Evolutionary conservation across 192 early-diverging fungal species (phyloP), one percentile per base, ranked within the genome.

Genomic region (Backusella parvicylindrica): DNA sequence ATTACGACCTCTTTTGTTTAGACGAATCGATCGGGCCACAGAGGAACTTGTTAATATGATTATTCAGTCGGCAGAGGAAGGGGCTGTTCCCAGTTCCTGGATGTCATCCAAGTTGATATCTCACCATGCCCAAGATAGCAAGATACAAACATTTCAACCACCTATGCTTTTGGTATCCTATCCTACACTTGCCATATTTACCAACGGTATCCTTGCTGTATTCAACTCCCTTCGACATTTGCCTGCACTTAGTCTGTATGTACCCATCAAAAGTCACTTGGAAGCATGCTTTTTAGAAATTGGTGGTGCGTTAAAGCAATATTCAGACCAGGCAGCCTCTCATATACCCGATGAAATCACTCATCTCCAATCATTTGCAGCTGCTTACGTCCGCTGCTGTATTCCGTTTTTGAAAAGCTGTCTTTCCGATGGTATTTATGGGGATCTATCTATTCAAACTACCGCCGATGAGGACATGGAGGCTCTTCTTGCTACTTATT

Each of bases 191-290:
- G 92, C 91, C 1, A 71, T 84, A 49, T 86, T 94, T 13, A 85
- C 91, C 36, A 94, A 94, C 75, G 82, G 85, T 3, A 87, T 91
- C 47, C 81, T 89, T 43, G 74, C 83, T 21, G 82, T 87, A 8
- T 89, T 90, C 50, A 94, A 94, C 72, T 84, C 88, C 6, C 81
- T 94, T 23, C 88, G 92, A 16, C 70, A 86, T 35, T 38, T 89
- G 28, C 86, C 88, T 7, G 86, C 88, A 1, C 53, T 86, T 13
- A 77, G 84, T 9, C 49, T 88, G 6, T 79, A 75, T 38, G 6
- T 65, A 16, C 66, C 65, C 4, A 72, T 83, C 11, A 4, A 23
- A 30, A n/a, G 49, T 1, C 71, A 79, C 26, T 53, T 83, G 26
- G 63, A 78, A 4, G 70, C 35, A 12, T 74, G 72, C 23, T 72